Conservation (phyloP, 1,284 basidiomycete genomes). For the Termitomyces sp. region DNA sequence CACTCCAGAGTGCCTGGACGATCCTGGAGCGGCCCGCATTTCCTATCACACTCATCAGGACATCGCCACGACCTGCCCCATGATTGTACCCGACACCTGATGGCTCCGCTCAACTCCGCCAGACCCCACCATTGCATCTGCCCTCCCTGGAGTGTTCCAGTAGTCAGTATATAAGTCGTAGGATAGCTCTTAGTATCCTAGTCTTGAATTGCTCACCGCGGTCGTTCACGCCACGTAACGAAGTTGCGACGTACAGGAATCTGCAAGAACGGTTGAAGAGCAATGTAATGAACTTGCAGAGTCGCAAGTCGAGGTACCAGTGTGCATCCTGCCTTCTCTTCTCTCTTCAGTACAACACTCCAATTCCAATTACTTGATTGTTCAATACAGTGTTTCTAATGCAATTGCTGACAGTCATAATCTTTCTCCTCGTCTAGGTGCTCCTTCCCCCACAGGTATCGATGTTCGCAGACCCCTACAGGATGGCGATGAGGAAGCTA, state of each 20-base stretch:
- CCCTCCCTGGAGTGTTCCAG: no score
- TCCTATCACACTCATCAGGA: no score
- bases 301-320: slow-evolving; percentile 84
- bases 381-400: slow-evolving; percentile 62
- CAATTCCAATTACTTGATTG: not conserved
- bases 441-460: slow-evolving; percentile 60
- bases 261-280: slow-evolving; percentile 93
- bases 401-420: slow-evolving; percentile 64
- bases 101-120: no score
- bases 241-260: slow-evolving; percentile 80
- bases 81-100: no score
- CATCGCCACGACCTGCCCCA: no score
- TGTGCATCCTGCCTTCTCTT: no score
- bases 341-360: not conserved
- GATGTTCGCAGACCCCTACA: slow-evolving; percentile 60
- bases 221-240: slow-evolving; percentile 55
- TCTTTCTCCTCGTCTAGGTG: slow-evolving; percentile 72
- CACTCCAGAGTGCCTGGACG: no score
- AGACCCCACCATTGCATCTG: no score
- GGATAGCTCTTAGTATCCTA: no score
- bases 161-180: no score
- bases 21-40: no score
- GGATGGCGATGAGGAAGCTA: no score
- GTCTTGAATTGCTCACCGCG: slow-evolving; percentile 30
- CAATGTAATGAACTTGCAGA: slow-evolving; percentile 81